These are phyloP conservation scores for Carpinus viminea DNA, from an alignment of 306 rosid species.

Conservation along the genomic window DNA sequence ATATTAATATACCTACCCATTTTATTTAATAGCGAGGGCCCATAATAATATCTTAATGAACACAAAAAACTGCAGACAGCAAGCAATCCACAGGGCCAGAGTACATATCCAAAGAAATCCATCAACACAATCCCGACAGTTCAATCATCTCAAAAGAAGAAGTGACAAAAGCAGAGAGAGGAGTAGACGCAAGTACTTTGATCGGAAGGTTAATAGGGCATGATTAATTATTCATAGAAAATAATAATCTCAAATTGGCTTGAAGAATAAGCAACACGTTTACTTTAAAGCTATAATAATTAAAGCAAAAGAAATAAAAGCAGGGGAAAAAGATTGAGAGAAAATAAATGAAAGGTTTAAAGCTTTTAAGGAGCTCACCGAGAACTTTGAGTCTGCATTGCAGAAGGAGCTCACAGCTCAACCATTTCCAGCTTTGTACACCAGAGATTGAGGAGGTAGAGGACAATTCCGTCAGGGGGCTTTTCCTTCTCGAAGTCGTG, in stretches of 20 bases:
- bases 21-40: constrained; percentile 14
- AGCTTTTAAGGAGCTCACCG: too few relatives aligned
- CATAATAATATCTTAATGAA: constrained; percentile 22
- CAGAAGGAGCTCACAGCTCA: too few relatives aligned
- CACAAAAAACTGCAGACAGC: constrained; percentile 15
- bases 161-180: neutral
- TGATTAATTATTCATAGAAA: neutral
- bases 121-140: constrained; percentile 16
- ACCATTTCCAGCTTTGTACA: too few relatives aligned
- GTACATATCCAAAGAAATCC: constrained; percentile 10
- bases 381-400: too few relatives aligned
- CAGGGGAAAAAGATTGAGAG: too few relatives aligned
- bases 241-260: neutral
- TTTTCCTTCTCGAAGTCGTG: too few relatives aligned
- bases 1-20: constrained; percentile 45
- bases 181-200: neutral
- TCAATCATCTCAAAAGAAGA: constrained; percentile 13
- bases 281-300: neutral
- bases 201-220: neutral
- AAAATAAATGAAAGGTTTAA: too few relatives aligned
- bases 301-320: too few relatives aligned
- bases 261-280: neutral
- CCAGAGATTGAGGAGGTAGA: too few relatives aligned
- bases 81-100: constrained; percentile 9
- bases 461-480: too few relatives aligned